phyloP scores from a whole-genome alignment of 495 filamentous ascomycete genomes.

The Aspergillus sparsus region DNA sequence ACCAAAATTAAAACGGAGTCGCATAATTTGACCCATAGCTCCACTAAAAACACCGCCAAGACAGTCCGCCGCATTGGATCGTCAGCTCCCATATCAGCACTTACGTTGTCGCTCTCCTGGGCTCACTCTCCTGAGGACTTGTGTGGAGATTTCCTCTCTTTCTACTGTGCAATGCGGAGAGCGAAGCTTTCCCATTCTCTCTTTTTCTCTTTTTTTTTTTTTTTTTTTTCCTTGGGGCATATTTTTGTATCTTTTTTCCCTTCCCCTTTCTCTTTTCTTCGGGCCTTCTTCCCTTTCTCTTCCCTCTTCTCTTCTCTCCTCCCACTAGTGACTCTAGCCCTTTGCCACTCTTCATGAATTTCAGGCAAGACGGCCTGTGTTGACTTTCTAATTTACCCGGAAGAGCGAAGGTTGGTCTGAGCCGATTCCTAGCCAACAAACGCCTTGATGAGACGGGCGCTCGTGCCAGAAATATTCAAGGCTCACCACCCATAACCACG shows the following conservation, averaged over 20 bases:
- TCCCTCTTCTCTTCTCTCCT: neutral
- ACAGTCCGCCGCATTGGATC: constrained; percentile 29
- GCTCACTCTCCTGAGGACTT: constrained; percentile 7
- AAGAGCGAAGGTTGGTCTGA: no score
- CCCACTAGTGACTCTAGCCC: no score
- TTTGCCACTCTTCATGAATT: no score
- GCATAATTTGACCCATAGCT: constrained; percentile 17
- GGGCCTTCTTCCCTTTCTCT: constrained; percentile 5
- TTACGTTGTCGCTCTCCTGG: constrained; percentile 27
- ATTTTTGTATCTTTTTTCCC: constrained; percentile 1
- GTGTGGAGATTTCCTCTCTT: constrained; percentile 17
- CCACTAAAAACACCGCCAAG: constrained; percentile 41
- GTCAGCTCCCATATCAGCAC: constrained; percentile 35
- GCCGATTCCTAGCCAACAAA: constrained; percentile 3
- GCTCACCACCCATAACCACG: constrained; percentile 14
- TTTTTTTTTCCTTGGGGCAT: constrained; percentile 2
- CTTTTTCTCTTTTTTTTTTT: constrained; percentile 6
- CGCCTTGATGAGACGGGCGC: constrained; percentile 11
- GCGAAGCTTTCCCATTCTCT: constrained; percentile 4
- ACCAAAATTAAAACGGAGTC: constrained; percentile 8
- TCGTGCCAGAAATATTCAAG: constrained; percentile 11
- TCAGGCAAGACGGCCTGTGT: no score
- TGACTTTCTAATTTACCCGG: no score
- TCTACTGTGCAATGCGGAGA: constrained; percentile 12
- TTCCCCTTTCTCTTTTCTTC: neutral